A percentile compares a stretch with the other conserved stretches of the same genome.
Conservation (phyloP, 164 flowering plant species). For the Stephania yunnanensis region DNA sequence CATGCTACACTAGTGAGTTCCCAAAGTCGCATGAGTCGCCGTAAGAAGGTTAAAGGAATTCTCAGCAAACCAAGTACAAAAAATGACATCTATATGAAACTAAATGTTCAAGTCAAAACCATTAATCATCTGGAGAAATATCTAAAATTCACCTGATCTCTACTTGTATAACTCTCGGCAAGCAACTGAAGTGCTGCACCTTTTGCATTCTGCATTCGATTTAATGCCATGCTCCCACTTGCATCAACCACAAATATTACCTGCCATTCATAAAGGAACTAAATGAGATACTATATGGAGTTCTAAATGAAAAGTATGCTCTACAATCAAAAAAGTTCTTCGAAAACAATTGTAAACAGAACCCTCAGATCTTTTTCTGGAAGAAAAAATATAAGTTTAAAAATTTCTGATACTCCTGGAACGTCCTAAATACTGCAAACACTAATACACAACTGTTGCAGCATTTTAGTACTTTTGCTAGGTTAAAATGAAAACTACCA, state of each 20-base stretch:
- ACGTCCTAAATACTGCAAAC: too few species aligned
- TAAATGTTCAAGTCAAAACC: neutral
- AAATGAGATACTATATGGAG: constrained; percentile 6
- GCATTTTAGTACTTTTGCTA: neutral
- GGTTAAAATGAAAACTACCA: neutral
- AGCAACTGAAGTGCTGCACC: constrained; percentile 94
- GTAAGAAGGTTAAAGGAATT: too few species aligned
- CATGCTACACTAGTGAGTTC: neutral
- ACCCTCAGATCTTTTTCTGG: too few species aligned
- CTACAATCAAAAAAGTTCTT: neutral
- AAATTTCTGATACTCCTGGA: too few species aligned
- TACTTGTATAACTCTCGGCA: constrained; percentile 96
- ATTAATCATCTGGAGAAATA: neutral
- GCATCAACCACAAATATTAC: constrained; percentile 99
- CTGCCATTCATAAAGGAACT: constrained; percentile 34
- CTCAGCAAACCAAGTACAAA: neutral
- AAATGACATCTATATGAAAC: neutral
- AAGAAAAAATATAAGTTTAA: too few species aligned
- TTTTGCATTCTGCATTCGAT: constrained; percentile 98
- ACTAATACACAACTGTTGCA: neutral
- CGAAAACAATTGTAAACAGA: neutral
- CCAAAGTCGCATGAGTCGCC: neutral
- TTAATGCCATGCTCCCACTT: constrained; percentile 99
- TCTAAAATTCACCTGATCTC: constrained; percentile 76
- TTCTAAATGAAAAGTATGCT: neutral